Base-by-base conservation (phyloP, 176 grass and related monocot species). In the Alloteropsis semialata region DNA sequence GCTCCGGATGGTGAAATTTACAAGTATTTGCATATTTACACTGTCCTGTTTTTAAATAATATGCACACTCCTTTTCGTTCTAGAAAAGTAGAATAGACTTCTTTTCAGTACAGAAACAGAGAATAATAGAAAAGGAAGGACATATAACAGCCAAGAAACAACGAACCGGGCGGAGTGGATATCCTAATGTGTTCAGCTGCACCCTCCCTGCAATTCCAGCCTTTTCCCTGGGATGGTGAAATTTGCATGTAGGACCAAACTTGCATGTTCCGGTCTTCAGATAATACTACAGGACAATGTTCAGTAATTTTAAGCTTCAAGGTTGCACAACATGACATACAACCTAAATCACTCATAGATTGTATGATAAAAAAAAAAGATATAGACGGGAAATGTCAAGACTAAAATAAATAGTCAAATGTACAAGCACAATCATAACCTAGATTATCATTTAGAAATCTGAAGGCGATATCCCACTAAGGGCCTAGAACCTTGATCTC, bases 21-120 rank as follows among this genome's bases (percentile, higher is more conserved):
- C 97, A 99, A 83, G 97, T 99, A 91, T 88, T 93, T 60, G 89
- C 93, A 75, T 96, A 99, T 96, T 99, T 99, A 94, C 97, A 99
- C 41, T 92, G 88, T 89, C 91, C 93, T 29, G 91, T 99, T 90
- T 88, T 94, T 84, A 96, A 87, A 86, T 96, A 99, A 91, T 96
- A 99, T 88, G 89, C 89, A 89, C 97, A 99, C 81, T 96, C 97
- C 74, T 84, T 92, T 82, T 96, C 97, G 69, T 86, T 93, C 97
- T 99, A 82, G 87, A 93, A 46, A 50, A 86, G 78, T 45, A 56
- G 75, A 86, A 66, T 7, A 63, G 5, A 81, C 21, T 65, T 75
- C 41, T 68, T 74, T 78, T 70, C 53, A 84, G 72, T 65, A 65
- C 56, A 74, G 46, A 84, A 85, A 73, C 13, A 84, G 39, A 75